Conservation (phyloP, 2,329 filamentous ascomycete genomes). For the Colletotrichum godetiae region DNA sequence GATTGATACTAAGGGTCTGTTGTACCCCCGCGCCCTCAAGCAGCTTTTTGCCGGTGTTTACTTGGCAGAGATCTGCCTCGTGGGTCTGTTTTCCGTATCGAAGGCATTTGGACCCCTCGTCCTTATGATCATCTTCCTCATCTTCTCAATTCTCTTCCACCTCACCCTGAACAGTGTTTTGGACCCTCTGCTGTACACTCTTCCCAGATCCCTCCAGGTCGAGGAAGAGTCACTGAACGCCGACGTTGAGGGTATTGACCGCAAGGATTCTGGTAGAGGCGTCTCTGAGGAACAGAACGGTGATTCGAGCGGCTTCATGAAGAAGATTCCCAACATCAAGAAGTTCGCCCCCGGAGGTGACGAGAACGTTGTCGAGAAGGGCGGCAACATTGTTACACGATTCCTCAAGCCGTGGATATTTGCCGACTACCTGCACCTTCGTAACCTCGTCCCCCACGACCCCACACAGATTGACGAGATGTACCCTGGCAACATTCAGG, state of each 20-base stretch:
- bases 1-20: conserved; percentile 88
- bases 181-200: conserved; percentile 75
- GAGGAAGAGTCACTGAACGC: conserved; percentile 49
- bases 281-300: conserved; percentile 35
- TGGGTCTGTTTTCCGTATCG: conserved; percentile 83
- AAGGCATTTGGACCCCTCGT: conserved; percentile 75
- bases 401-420: conserved; percentile 85
- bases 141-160: conserved; percentile 83
- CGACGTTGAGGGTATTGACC: conserved; percentile 28
- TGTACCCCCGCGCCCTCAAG: conserved; percentile 89
- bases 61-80: conserved; percentile 80
- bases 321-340: conserved; percentile 36
- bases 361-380: conserved; percentile 49
- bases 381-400: conserved; percentile 68
- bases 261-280: conserved; percentile 37
- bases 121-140: conserved; percentile 79
- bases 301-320: conserved; percentile 33
- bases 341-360: conserved; percentile 34
- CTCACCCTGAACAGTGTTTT: conserved; percentile 77
- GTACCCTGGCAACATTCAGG: conserved; percentile 71
- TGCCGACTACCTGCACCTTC: conserved; percentile 77
- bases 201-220: conserved; percentile 71
- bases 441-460: conserved; percentile 73
- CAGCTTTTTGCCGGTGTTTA: conserved; percentile 87
- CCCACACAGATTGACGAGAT: conserved; percentile 58